Percentiles rank a stretch among this genome's conserved stretches.
Conservation (phyloP, 1,139 yeast species). For the Lodderomyces parapsilosis region DNA sequence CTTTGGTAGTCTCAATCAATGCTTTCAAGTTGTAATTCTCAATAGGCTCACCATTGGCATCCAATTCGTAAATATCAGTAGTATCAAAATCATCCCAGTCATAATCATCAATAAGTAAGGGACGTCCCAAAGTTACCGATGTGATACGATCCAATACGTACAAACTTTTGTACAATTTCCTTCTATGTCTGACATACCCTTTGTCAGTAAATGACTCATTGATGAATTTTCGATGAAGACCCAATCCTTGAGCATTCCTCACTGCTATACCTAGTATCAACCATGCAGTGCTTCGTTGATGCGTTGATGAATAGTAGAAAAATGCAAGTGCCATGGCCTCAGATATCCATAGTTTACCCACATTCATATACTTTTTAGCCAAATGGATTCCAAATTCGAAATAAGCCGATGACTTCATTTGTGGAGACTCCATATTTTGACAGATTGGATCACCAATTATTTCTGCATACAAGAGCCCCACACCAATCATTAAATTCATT, state of each 20-base stretch:
- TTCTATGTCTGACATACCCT: conserved; percentile 19
- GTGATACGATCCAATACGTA: conserved; percentile 40
- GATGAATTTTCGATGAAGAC: conserved; percentile 14
- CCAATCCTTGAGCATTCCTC: conserved; percentile 17
- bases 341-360: conserved; percentile 34
- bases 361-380: conserved; percentile 12
- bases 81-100: conserved; percentile 40
- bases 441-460: conserved; percentile 11
- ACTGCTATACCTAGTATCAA: conserved; percentile 15
- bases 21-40: conserved; percentile 9
- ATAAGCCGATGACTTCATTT: conserved; percentile 13
- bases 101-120: conserved; percentile 35
- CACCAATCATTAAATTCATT: conserved; percentile 13
- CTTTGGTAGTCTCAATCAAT: conserved; percentile 12
- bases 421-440: conserved; percentile 9
- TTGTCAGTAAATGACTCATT: conserved; percentile 15
- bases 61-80: conserved; percentile 12
- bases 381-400: conserved; percentile 14
- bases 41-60: conserved; percentile 9
- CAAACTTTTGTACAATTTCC: conserved; percentile 38
- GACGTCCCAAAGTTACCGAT: conserved; percentile 40
- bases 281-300: conserved; percentile 44
- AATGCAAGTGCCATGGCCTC: conserved; percentile 38
- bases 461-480: conserved; percentile 16
- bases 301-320: conserved; percentile 35